Base-by-base conservation (phyloP, 176 grass and related monocot species). In the Miscanthus lutarioriparius region DNA sequence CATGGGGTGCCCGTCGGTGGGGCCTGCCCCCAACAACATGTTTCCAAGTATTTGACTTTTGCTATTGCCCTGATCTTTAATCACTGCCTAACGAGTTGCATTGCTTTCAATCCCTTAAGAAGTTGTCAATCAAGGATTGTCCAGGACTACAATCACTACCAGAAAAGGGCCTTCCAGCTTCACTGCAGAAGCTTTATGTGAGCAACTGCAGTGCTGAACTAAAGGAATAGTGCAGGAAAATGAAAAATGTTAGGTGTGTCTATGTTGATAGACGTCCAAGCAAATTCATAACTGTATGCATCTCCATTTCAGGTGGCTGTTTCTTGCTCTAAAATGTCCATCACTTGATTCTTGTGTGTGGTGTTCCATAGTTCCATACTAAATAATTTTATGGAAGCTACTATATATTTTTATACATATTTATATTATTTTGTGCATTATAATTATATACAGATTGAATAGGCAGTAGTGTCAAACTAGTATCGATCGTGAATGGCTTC, bases 101-200 rank as follows among this genome's bases (percentile, higher is more conserved):
- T 59, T 77, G 75, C 35, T 49, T 77, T 16, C 51, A 36, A 16
- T 62, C 53, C 53, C 75, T 77, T 7, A 77, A 59, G 75, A 59
- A 77, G 36, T 40, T 77, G 75, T 77, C 75, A 40, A 62, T 77
- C 54, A 77, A 77, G 32, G 75, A 54, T 27, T 77, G 75, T 40
- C 75, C 75, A 62, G 75, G 75, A 39, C 38, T 77, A 61, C 35
- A 77, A 62, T 77, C 75, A 59, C 56, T 77, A 36, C 75, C 75
- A 77, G 75, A 77, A 27, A 62, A 77, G 35, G 75, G 75, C 75
- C 75, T 77, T 38, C 75, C 75, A 39, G 19, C 56, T 61, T 62
- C 75, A 36, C 35, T 77, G 61, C 53, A 77, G 51, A 35, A 77
- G 54, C 75, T 77, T n/a, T 62, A 39, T 40, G 75, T 62, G 32